Conservation (phyloP, 305 asterid species). For the Nicotiana rustica region DNA sequence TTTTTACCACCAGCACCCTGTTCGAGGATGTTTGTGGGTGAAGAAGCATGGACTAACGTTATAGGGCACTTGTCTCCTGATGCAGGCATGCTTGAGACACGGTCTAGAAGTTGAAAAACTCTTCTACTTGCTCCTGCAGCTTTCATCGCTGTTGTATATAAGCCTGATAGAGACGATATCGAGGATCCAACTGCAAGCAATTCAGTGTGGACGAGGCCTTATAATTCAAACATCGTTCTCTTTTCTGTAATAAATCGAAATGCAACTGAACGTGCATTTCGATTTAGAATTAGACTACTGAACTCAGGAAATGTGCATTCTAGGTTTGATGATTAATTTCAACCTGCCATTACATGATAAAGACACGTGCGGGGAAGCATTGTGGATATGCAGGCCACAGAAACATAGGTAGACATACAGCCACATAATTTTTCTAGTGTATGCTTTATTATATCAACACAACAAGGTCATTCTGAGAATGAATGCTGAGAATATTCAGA, state of each 20-base stretch:
- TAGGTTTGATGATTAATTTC: background rate
- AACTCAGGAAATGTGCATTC: background rate
- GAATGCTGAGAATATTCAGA: background rate
- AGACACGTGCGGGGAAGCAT: background rate
- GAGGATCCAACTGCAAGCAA: slow-evolving; percentile 71
- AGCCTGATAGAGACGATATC: slow-evolving; percentile 66
- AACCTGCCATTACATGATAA: background rate
- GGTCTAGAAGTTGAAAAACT: slow-evolving; percentile 83
- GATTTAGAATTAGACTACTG: no score
- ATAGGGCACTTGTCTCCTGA: slow-evolving; percentile 74
- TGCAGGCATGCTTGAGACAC: slow-evolving; percentile 69
- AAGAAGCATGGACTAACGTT: slow-evolving; percentile 53
- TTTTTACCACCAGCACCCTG: background rate
- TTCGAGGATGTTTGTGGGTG: background rate
- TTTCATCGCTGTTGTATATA: slow-evolving; percentile 77
- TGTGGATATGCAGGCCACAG: background rate
- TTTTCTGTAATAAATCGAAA: background rate
- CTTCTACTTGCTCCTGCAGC: slow-evolving; percentile 96
- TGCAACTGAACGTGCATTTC: background rate
- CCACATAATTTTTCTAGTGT: background rate
- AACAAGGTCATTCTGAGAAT: background rate
- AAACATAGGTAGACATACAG: background rate
- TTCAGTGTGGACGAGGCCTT: background rate
- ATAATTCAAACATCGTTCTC: background rate
- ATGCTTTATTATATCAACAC: background rate